A percentile compares a stretch with the other conserved stretches of the same genome.
phyloP scores from a whole-genome alignment of 1,139 yeast species.

The Nematodospora anomalae region DNA sequence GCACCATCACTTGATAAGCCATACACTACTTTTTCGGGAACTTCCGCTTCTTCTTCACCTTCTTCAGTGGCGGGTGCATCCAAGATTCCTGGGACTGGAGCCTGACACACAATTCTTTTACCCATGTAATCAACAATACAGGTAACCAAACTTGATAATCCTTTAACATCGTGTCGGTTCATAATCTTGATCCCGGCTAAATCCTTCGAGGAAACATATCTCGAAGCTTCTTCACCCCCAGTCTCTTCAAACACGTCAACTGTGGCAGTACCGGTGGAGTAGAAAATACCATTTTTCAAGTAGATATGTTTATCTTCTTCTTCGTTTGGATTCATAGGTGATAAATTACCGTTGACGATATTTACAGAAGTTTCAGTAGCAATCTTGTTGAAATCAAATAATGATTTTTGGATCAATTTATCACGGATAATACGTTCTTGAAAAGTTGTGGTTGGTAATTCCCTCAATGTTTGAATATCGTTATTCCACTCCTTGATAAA shows the following conservation, averaged over 20 bases:
- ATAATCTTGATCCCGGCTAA: constrained; percentile 67
- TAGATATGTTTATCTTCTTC: constrained; percentile 60
- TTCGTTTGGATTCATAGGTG: constrained; percentile 81
- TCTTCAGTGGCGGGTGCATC: constrained; percentile 37
- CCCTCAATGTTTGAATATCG: constrained; percentile 80
- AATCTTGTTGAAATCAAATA: constrained; percentile 72
- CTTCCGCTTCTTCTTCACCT: constrained; percentile 30
- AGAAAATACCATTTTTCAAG: constrained; percentile 82
- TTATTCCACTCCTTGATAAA: constrained; percentile 82
- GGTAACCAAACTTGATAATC: constrained; percentile 72
- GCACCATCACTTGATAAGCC: constrained; percentile 70
- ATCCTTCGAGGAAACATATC: constrained; percentile 80
- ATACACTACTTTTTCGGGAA: constrained; percentile 58
- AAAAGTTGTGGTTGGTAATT: constrained; percentile 57
- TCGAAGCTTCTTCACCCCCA: constrained; percentile 87
- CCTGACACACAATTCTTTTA: constrained; percentile 83
- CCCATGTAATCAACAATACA: constrained; percentile 89
- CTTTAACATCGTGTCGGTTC: constrained; percentile 64
- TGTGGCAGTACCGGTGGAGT: constrained; percentile 76
- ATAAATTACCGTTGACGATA: constrained; percentile 69
- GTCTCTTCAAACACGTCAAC: constrained; percentile 60
- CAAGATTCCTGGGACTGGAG: constrained; percentile 97
- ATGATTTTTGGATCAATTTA: constrained; percentile 66
- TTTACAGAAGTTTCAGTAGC: constrained; percentile 82
- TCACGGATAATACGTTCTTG: constrained; percentile 77